Evolutionary conservation across 495 filamentous ascomycete species (phyloP), one percentile per base, ranked within the genome.

Genomic region (Trypethelium eluteriae): DNA sequence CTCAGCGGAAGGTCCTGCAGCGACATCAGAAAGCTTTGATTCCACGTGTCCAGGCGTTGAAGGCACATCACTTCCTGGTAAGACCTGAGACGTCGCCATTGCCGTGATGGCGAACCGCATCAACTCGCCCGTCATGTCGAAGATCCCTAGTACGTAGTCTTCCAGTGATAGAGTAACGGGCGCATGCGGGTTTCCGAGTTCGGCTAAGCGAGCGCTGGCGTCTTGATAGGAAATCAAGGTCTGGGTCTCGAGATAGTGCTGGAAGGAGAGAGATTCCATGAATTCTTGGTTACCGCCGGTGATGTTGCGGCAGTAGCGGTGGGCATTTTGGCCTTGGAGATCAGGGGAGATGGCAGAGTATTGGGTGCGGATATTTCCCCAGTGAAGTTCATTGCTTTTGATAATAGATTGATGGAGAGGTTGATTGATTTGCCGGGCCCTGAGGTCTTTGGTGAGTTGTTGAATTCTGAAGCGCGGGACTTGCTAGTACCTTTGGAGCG

Each of bases 61-160:
- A 16, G 61, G 57, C 25, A 59, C 25, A 36, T 63, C 65, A 39
- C 73, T 68, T 5, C 79, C 80, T n/a, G 84, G 84, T 62, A 87
- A 71, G 35, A 75, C 70, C 18, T 86, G 87, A 61, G 72, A 81
- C 18, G 88, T 85, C 0, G 89, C 89, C 71, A 91, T 88, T 25
- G 84, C 82, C 16, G 90, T 91, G 39, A 96, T 93, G 0, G 90
- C 92, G 76, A 96, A 97, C 38, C 92, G 83, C 94, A 98, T 98
- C 78, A 98, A 82, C 76, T 98, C 94, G 10, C 94, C 94, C 0
- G 89, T 88, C 62, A 97, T 81, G 76, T 98, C 94, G 70, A 96
- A 96, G 7, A 98, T 78, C 4, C 95, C 94, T 67, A 95, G 88
- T 36, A 96, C 71, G 73, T 96, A 98, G 75, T 98, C 94, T 9